Conservation (phyloP, 2,329 filamentous ascomycete genomes). For the Xylaria sp. region DNA sequence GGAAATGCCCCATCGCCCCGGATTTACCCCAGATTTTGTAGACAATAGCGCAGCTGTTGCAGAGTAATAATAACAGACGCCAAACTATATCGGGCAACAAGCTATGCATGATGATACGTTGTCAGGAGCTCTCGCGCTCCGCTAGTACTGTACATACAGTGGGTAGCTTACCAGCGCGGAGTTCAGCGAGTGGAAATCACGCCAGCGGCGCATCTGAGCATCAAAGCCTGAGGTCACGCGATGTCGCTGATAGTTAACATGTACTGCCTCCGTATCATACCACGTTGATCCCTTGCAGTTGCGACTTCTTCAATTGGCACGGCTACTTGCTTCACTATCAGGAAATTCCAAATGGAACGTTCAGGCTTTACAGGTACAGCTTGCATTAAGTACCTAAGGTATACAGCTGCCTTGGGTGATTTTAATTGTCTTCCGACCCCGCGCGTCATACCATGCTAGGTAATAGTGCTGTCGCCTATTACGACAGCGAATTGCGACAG, state of each 20-base stretch:
- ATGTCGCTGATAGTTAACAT: slow-evolving; percentile 32
- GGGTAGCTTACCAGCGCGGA: slow-evolving; percentile 22
- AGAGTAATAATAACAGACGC: slow-evolving; percentile 22
- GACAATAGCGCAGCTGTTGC: slow-evolving; percentile 10
- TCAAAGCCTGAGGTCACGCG: slow-evolving; percentile 45
- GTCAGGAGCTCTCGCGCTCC: too few relatives aligned
- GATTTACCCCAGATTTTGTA: slow-evolving; percentile 43
- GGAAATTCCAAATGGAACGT: not conserved
- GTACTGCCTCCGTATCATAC: slow-evolving; percentile 40
- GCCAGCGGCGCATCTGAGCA: slow-evolving; percentile 42
- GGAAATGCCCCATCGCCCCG: slow-evolving; percentile 37
- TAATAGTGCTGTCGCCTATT: slow-evolving; percentile 19
- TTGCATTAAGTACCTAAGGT: too few relatives aligned
- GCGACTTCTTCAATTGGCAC: slow-evolving; percentile 8
- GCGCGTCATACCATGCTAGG: slow-evolving; percentile 34
- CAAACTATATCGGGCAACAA: slow-evolving; percentile 37
- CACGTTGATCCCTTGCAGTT: not conserved
- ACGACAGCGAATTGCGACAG: slow-evolving; percentile 22
- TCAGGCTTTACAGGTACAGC: not conserved
- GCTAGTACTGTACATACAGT: not conserved
- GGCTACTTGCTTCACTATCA: slow-evolving; percentile 16
- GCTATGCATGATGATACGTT: slow-evolving; percentile 38
- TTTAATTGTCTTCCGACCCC: slow-evolving; percentile 28
- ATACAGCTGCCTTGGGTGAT: not conserved
- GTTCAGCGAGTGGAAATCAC: slow-evolving; percentile 35